Percentiles rank a stretch among this genome's conserved stretches.
Evolutionary conservation across 208 protist genomes (phyloP).

Genomic region (Wallacemonas sp.): DNA sequence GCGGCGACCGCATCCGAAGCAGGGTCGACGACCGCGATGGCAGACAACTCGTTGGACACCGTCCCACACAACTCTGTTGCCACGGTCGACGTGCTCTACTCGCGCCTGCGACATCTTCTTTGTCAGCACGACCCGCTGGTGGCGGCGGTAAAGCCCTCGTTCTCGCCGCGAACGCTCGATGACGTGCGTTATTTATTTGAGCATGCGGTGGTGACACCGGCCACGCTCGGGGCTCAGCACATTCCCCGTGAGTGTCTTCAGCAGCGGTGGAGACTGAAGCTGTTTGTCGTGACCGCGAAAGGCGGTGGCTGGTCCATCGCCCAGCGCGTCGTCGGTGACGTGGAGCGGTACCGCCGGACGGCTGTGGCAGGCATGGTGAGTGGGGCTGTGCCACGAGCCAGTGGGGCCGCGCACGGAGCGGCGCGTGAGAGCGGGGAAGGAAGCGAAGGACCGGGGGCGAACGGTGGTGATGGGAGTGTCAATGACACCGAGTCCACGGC

Average conservation of each 20-base stretch:
- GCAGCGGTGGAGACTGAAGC: conserved; percentile 32
- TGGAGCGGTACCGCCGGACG: conserved; percentile 28
- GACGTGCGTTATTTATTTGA: conserved; percentile 19
- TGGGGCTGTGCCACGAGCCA: too few species aligned
- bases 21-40: neutral
- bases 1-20: too few species aligned
- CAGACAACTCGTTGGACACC: neutral
- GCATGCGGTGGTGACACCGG: conserved; percentile 19
- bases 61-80: too few species aligned
- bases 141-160: neutral
- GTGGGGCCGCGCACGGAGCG: neutral
- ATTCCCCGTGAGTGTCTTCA: conserved; percentile 21
- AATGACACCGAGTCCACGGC: neutral
- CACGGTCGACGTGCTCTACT: neutral
- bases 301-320: conserved; percentile 30
- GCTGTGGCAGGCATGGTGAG: conserved; percentile 15
- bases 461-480: too few species aligned
- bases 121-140: neutral
- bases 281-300: conserved; percentile 26
- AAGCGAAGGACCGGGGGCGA: too few species aligned
- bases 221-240: conserved; percentile 27
- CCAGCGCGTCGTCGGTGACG: conserved; percentile 25
- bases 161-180: conserved; percentile 2
- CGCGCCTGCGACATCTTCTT: neutral
- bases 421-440: too few species aligned